These are phyloP conservation scores for Dioscorea zingiberensis DNA, from an alignment of 106 monocot species.

Conservation along the genomic window DNA sequence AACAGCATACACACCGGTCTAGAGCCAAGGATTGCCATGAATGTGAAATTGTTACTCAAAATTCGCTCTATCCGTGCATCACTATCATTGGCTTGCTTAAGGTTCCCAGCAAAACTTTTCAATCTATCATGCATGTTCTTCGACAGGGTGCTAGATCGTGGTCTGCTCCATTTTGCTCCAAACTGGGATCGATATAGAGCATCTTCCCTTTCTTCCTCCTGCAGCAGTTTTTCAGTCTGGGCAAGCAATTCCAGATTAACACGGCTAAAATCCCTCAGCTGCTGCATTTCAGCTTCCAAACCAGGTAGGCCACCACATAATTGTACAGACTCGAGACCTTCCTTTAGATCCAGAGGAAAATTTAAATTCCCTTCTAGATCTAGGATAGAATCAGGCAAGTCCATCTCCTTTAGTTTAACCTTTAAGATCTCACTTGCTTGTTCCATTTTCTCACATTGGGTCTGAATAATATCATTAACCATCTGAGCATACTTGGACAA, in stretches of 20 bases:
- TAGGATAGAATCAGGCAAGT: slow-evolving; percentile 66
- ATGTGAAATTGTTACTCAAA: slow-evolving; percentile 49
- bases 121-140: slow-evolving; percentile 81
- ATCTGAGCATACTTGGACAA: slow-evolving; percentile 70
- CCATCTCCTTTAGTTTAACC: slow-evolving; percentile 70
- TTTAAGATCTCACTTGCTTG: slow-evolving; percentile 67
- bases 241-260: slow-evolving; percentile 65
- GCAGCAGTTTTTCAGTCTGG: slow-evolving; percentile 71
- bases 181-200: slow-evolving; percentile 75
- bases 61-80: slow-evolving; percentile 80
- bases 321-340: slow-evolving; percentile 64
- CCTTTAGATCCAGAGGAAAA: slow-evolving; percentile 64
- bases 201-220: slow-evolving; percentile 88
- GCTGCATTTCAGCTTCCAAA: slow-evolving; percentile 55
- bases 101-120: slow-evolving; percentile 79
- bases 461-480: slow-evolving; percentile 64
- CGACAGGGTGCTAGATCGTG: slow-evolving; percentile 76
- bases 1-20: slow-evolving; percentile 53
- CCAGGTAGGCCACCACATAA: slow-evolving; percentile 61
- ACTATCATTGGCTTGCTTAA: slow-evolving; percentile 85
- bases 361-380: slow-evolving; percentile 49
- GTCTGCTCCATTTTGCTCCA: slow-evolving; percentile 70
- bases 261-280: slow-evolving; percentile 62
- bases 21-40: slow-evolving; percentile 69
- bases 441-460: slow-evolving; percentile 61